Conservation (phyloP, 2,329 filamentous ascomycete genomes). For the Cordyceps cicadae region DNA sequence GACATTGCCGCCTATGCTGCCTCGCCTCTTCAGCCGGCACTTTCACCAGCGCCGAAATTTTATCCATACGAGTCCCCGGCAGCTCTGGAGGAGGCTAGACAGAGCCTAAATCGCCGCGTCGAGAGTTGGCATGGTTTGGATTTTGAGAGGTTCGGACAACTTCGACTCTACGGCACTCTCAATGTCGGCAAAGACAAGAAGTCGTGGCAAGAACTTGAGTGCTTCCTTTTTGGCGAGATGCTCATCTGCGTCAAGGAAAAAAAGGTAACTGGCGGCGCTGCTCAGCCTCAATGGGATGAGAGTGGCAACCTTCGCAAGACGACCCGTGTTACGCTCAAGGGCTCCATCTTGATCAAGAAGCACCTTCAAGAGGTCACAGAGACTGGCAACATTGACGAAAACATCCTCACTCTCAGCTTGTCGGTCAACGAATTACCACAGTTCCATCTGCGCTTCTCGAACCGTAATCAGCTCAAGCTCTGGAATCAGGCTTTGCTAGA, state of each 20-base stretch:
- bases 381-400: slow-evolving; percentile 61
- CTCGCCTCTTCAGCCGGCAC: slow-evolving; percentile 48
- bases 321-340: slow-evolving; percentile 81
- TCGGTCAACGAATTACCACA: slow-evolving; percentile 88
- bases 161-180: slow-evolving; percentile 81
- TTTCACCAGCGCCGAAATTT: slow-evolving; percentile 42
- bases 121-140: slow-evolving; percentile 98
- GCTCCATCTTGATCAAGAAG: slow-evolving; percentile 96
- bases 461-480: slow-evolving; percentile 72
- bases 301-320: slow-evolving; percentile 51
- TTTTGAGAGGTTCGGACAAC: slow-evolving; percentile 83
- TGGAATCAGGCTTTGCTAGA: slow-evolving; percentile 87
- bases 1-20: slow-evolving; percentile 48
- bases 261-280: slow-evolving; percentile 46
- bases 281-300: slow-evolving; percentile 56
- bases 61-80: slow-evolving; percentile 68
- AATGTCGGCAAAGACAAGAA: slow-evolving; percentile 92
- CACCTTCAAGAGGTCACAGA: slow-evolving; percentile 85
- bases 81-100: slow-evolving; percentile 74
- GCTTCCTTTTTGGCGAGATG: slow-evolving; percentile 97
- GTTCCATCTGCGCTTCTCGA: slow-evolving; percentile 87
- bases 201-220: slow-evolving; percentile 96
- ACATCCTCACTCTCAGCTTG: slow-evolving; percentile 78
- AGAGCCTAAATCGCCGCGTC: slow-evolving; percentile 75
- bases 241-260: slow-evolving; percentile 99